Evolutionary conservation across 2,329 filamentous ascomycete species (phyloP).

Genomic region (Rhexocercosporidium sp.): DNA sequence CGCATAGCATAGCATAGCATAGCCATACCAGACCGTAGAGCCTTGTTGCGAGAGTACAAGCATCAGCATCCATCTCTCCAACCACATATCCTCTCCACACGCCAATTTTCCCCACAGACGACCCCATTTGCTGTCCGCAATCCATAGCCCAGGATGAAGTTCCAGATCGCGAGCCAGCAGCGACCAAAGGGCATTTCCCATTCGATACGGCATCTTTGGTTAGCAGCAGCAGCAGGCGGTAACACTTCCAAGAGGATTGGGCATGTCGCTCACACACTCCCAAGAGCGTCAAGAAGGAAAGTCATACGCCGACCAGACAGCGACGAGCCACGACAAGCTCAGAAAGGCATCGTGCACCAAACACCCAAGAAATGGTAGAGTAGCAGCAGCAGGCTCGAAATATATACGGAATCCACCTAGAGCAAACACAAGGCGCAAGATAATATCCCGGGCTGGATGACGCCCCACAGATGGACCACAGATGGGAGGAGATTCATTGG

Average conservation of each 20-base stretch:
- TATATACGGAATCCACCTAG: constrained; percentile 9
- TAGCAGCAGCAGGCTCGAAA: constrained; percentile 8
- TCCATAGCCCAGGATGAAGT: not conserved
- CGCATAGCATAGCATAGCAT: too few relatives aligned
- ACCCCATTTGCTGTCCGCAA: not conserved
- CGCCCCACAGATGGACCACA: not conserved
- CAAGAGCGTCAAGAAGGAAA: not conserved
- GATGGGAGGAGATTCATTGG: not conserved
- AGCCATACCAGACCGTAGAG: too few relatives aligned
- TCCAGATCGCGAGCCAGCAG: not conserved
- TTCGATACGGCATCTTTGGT: not conserved
- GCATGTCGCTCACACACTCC: not conserved
- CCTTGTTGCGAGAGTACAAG: not conserved
- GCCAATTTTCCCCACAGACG: not conserved
- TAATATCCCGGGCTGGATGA: not conserved
- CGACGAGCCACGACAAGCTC: constrained; percentile 1
- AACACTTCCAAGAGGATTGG: constrained; percentile 7
- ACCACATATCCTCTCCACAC: not conserved
- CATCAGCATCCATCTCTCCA: not conserved
- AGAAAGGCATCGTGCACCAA: not conserved
- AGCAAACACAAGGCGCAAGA: constrained; percentile 9
- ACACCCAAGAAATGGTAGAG: constrained; percentile 7
- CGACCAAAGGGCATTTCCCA: not conserved
- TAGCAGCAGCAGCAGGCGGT: not conserved
- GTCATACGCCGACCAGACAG: not conserved